A percentile compares a stretch with the other conserved stretches of the same genome.
These are phyloP conservation scores for Salix arbutifolia DNA, from an alignment of 345 rosid genomes.

Conservation along the genomic window DNA sequence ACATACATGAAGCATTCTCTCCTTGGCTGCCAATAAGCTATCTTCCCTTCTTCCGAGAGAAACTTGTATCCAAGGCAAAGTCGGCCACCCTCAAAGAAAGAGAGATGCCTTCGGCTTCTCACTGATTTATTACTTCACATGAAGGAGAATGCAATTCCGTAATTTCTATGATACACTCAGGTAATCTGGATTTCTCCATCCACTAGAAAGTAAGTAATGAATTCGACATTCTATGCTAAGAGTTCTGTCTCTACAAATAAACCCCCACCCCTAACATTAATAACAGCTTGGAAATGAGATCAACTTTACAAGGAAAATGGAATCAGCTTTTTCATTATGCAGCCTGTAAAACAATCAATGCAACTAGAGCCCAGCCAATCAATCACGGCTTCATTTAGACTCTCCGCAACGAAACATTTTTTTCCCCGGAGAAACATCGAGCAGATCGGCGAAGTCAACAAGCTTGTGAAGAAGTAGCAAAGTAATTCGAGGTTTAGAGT, in stretches of 20 bases:
- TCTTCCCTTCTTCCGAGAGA: conserved; percentile 21
- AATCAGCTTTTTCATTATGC: conserved; percentile 1
- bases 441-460: conserved; percentile 3
- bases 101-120: not conserved
- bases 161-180: conserved; percentile 7
- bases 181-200: conserved; percentile 9
- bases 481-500: not conserved
- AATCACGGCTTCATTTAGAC: conserved; percentile 28
- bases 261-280: not conserved
- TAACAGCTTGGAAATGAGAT: conserved; percentile 6
- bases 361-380: conserved; percentile 19
- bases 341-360: conserved; percentile 9
- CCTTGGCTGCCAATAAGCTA: conserved; percentile 13
- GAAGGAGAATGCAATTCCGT: not conserved
- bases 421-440: conserved; percentile 25
- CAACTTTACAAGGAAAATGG: conserved; percentile 23
- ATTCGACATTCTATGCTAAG: conserved; percentile 8
- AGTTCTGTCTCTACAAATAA: conserved; percentile 23
- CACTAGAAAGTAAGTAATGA: conserved; percentile 9
- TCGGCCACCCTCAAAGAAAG: not conserved
- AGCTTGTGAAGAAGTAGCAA: not conserved
- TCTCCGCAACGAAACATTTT: conserved; percentile 11
- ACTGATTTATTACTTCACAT: conserved; percentile 11
- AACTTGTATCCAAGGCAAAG: conserved; percentile 8
- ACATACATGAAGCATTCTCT: conserved; percentile 29